Conservation (phyloP, 192 early-diverging fungal genomes). For the Coemansia sp. region DNA sequence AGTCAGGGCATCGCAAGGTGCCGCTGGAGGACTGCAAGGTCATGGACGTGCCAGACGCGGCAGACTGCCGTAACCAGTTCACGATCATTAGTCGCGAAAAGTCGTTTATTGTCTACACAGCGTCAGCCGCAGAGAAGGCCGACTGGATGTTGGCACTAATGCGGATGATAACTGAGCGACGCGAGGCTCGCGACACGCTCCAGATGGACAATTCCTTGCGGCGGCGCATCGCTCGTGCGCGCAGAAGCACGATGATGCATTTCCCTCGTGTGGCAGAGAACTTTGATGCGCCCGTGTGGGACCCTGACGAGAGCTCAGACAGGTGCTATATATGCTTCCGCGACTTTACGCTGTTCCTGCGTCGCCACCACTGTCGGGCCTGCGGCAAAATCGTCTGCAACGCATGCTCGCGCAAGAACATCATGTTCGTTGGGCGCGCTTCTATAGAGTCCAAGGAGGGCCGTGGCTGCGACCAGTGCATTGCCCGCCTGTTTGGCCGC, state of each 20-base stretch:
- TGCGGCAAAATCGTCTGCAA: slow-evolving; percentile 86
- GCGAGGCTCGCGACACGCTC: slow-evolving; percentile 62
- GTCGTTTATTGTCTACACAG: slow-evolving; percentile 76
- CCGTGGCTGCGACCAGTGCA: slow-evolving; percentile 58
- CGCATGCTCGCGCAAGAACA: slow-evolving; percentile 66
- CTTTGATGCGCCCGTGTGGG: slow-evolving; percentile 72
- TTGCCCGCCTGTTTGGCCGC: slow-evolving; percentile 53
- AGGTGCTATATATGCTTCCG: slow-evolving; percentile 74
- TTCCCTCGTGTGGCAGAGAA: slow-evolving; percentile 67
- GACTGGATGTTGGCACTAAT: slow-evolving; percentile 69
- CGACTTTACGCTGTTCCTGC: slow-evolving; percentile 68
- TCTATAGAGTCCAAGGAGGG: slow-evolving; percentile 44
- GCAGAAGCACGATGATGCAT: slow-evolving; percentile 57
- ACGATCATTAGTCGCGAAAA: slow-evolving; percentile 81
- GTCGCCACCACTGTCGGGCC: slow-evolving; percentile 78
- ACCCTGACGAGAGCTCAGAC: slow-evolving; percentile 69
- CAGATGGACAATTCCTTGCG: slow-evolving; percentile 58
- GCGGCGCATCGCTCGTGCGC: slow-evolving; percentile 51
- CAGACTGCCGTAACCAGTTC: slow-evolving; percentile 66
- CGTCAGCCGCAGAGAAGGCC: slow-evolving; percentile 57
- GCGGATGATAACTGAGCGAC: slow-evolving; percentile 60
- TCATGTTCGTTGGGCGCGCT: slow-evolving; percentile 35
- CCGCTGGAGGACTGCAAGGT: slow-evolving; percentile 63
- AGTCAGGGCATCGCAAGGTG: slow-evolving; percentile 72
- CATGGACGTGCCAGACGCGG: slow-evolving; percentile 58